Evolutionary conservation across 345 rosid genomes (phyloP).

Genomic region (Dimocarpus longan): DNA sequence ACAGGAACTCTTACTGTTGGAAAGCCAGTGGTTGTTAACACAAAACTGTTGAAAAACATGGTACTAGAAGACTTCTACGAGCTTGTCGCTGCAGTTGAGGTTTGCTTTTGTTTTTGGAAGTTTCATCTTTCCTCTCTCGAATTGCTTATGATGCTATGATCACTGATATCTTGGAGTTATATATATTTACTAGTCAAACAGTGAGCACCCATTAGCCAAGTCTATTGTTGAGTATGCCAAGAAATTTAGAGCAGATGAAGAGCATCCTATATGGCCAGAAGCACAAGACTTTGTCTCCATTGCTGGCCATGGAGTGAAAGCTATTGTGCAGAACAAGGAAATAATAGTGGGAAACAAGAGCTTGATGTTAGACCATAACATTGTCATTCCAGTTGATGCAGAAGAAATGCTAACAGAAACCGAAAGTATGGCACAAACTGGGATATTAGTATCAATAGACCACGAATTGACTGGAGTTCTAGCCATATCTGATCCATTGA

Average conservation of each 20-base stretch:
- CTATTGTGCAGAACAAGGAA: slow-evolving; percentile 58
- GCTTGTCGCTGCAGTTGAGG: slow-evolving; percentile 88
- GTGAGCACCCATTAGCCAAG: slow-evolving; percentile 94
- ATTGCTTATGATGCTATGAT: neutral
- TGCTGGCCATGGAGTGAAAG: slow-evolving; percentile 90
- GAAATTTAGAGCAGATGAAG: slow-evolving; percentile 78
- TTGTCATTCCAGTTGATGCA: slow-evolving; percentile 57
- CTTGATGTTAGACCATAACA: slow-evolving; percentile 51
- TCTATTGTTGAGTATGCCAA: slow-evolving; percentile 79
- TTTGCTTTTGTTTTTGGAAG: slow-evolving; percentile 22
- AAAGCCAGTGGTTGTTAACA: slow-evolving; percentile 80
- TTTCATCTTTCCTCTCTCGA: neutral
- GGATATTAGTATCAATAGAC: slow-evolving; percentile 72
- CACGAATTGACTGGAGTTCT: slow-evolving; percentile 62
- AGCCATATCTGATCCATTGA: slow-evolving; percentile 81
- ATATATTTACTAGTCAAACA: slow-evolving; percentile 52
- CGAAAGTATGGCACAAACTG: slow-evolving; percentile 86
- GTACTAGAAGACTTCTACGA: slow-evolving; percentile 76
- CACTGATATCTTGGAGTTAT: neutral
- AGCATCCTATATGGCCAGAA: slow-evolving; percentile 83
- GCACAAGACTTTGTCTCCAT: slow-evolving; percentile 68
- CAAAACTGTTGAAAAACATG: slow-evolving; percentile 70
- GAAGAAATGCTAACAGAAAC: slow-evolving; percentile 70
- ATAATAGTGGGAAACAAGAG: slow-evolving; percentile 81
- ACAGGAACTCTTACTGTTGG: slow-evolving; percentile 96